phyloP scores from a whole-genome alignment of 495 filamentous ascomycete species.

The Baudoinia panamericana region DNA sequence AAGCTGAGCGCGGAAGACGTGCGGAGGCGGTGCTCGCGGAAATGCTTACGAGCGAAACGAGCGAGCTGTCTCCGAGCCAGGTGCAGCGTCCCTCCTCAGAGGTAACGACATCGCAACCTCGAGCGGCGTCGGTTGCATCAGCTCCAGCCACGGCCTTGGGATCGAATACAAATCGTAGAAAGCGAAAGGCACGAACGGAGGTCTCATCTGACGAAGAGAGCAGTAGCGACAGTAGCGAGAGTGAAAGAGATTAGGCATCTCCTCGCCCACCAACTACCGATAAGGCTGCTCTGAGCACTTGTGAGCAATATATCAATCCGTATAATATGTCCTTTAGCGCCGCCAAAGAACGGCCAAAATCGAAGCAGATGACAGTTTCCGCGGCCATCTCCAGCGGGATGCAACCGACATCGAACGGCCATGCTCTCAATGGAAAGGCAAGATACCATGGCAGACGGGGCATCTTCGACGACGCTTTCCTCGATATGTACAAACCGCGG shows the following conservation, averaged over 20 bases:
- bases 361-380: not conserved
- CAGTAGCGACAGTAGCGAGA: conserved; percentile 9
- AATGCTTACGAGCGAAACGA: conserved; percentile 1
- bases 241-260: conserved; percentile 6
- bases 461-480: conserved; percentile 12
- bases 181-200: conserved; percentile 15
- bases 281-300: conserved; percentile 1
- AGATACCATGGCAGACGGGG: no score
- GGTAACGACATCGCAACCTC: not conserved
- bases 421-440: conserved; percentile 2
- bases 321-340: not conserved
- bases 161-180: conserved; percentile 2
- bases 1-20: conserved; percentile 7
- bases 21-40: conserved; percentile 12
- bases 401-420: not conserved
- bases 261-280: conserved; percentile 6
- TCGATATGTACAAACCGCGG: conserved; percentile 10
- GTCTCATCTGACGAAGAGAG: conserved; percentile 7
- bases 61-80: not conserved
- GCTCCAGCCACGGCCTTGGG: not conserved
- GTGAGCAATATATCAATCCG: not conserved
- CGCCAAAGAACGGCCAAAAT: not conserved
- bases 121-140: not conserved
- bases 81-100: not conserved
- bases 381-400: not conserved